Evolutionary conservation across 2,329 filamentous ascomycete species (phyloP).

Genomic region (Penicillium sp.): DNA sequence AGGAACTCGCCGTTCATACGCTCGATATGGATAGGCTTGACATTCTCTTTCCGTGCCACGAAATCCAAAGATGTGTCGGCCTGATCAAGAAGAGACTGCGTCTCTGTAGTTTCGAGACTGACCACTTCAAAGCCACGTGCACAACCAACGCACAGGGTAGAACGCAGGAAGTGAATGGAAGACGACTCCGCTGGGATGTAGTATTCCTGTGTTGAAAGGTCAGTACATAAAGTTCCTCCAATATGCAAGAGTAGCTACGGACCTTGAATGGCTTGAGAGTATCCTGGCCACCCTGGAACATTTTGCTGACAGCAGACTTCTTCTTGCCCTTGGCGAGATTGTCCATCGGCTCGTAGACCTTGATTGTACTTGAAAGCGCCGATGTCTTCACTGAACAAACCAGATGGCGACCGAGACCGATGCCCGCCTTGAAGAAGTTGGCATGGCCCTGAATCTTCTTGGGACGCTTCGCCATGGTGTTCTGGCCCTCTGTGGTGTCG

Average conservation of each 20-base stretch:
- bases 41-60: constrained; percentile 86
- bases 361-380: constrained; percentile 90
- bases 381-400: constrained; percentile 97
- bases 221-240: constrained; percentile 5
- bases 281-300: constrained; percentile 91
- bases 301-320: constrained; percentile 90
- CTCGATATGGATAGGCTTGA: constrained; percentile 95
- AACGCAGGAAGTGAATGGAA: constrained; percentile 95
- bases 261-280: constrained; percentile 90
- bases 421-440: constrained; percentile 97
- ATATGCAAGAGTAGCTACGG: constrained; percentile 17
- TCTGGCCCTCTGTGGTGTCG: constrained; percentile 71
- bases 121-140: constrained; percentile 96
- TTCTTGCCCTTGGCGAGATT: constrained; percentile 90
- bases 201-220: constrained; percentile 63
- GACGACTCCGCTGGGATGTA: constrained; percentile 99
- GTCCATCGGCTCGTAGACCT: constrained; percentile 98
- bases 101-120: constrained; percentile 93
- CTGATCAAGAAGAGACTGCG: constrained; percentile 92
- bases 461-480: constrained; percentile 73
- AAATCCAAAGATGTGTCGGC: constrained; percentile 98
- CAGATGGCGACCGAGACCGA: constrained; percentile 87
- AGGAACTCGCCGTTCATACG: constrained; percentile 95
- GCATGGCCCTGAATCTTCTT: constrained; percentile 97
- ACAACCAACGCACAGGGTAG: constrained; percentile 93